phyloP scores from a whole-genome alignment of 257 asterid genomes.

The Ophiorrhiza pumila region DNA sequence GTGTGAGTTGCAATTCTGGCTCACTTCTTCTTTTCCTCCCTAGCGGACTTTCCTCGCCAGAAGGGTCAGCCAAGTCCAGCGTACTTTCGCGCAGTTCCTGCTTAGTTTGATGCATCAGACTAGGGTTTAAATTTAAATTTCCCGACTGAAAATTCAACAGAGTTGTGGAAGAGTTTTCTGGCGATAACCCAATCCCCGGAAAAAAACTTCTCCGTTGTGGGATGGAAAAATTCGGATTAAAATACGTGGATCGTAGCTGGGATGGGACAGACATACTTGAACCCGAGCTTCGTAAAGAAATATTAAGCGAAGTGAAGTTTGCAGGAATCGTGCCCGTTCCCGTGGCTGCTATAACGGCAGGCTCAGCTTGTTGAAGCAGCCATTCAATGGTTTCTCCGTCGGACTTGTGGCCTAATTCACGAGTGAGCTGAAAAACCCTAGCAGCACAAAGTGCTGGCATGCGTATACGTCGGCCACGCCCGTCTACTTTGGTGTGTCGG shows the following conservation, averaged over 20 bases:
- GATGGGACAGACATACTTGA: constrained; percentile 94
- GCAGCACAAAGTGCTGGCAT: constrained; percentile 97
- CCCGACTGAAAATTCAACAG: constrained; percentile 58
- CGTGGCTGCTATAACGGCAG: constrained; percentile 87
- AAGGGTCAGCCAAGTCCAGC: constrained; percentile 37
- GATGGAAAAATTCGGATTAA: constrained; percentile 54
- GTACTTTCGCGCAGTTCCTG: constrained; percentile 53
- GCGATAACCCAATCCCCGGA: constrained; percentile 58
- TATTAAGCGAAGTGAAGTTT: constrained; percentile 80
- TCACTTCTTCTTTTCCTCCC: constrained; percentile 63
- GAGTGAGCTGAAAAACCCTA: constrained; percentile 94
- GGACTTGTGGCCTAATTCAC: constrained; percentile 91
- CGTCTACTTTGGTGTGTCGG: constrained; percentile 90
- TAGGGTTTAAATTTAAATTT: constrained; percentile 50
- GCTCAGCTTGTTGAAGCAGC: constrained; percentile 97
- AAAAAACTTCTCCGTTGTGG: constrained; percentile 53
- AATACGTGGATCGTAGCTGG: constrained; percentile 70
- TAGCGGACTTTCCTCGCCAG: constrained; percentile 40
- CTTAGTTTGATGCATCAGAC: constrained; percentile 47
- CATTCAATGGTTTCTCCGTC: constrained; percentile 93
- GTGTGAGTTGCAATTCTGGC: constrained; percentile 45
- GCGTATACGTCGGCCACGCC: constrained; percentile 90
- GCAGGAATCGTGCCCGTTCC: constrained; percentile 99
- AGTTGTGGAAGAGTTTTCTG: constrained; percentile 54
- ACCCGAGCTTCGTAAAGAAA: constrained; percentile 83